Percentiles rank a stretch among this genome's conserved stretches.
These are phyloP conservation scores for Coleophoma cylindrospora DNA, from an alignment of 2,329 filamentous ascomycete genomes.

Conservation along the genomic window DNA sequence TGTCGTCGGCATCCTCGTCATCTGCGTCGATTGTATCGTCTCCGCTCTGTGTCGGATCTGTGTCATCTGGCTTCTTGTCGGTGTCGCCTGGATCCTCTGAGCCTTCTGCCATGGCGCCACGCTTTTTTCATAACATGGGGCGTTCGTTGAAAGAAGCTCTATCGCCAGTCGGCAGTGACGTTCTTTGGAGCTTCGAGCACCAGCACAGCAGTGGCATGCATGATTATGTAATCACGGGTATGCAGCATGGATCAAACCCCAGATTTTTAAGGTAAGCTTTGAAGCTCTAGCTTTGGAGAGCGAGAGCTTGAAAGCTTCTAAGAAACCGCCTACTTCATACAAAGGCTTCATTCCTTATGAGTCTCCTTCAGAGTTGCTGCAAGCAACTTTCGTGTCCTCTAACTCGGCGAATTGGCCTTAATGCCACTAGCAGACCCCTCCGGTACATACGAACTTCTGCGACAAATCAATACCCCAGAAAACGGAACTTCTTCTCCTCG, in stretches of 20 bases:
- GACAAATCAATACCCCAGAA: constrained; percentile 35
- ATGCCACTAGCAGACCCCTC: constrained; percentile 17
- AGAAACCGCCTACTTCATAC: background rate
- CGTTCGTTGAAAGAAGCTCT: constrained; percentile 16
- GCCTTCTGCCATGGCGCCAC: constrained; percentile 25
- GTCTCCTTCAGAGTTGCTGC: constrained; percentile 18
- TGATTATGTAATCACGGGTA: background rate
- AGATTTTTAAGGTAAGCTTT: background rate
- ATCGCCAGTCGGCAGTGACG: constrained; percentile 11
- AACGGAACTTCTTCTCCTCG: constrained; percentile 62
- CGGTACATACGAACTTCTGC: constrained; percentile 43
- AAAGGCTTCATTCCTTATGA: background rate
- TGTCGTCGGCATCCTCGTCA: constrained; percentile 37
- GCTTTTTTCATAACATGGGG: constrained; percentile 23
- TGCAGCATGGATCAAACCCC: background rate
- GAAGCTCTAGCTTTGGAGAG: no score
- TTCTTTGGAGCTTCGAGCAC: constrained; percentile 19
- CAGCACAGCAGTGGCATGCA: background rate
- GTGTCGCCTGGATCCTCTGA: constrained; percentile 23
- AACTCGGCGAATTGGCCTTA: constrained; percentile 10
- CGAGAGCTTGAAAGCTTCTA: no score
- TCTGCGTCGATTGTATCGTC: constrained; percentile 14
- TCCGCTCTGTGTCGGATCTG: constrained; percentile 14
- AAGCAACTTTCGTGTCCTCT: constrained; percentile 12
- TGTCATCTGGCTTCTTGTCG: constrained; percentile 10